phyloP scores from a whole-genome alignment of 805 yeast species.

The Saccharomycopsis synnaedendra region DNA sequence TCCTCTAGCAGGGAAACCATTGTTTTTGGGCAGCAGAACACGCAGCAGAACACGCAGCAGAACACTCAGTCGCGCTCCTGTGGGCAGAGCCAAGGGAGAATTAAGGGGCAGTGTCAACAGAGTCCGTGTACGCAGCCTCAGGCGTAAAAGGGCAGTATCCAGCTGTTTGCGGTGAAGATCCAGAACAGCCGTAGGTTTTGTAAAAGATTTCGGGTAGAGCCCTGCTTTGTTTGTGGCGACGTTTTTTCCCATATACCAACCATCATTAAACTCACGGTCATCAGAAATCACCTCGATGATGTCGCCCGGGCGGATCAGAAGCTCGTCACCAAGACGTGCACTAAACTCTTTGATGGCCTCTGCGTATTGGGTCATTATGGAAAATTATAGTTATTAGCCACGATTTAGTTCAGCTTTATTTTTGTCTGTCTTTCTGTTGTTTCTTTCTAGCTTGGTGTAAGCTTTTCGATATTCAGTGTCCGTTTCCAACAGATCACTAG shows the following conservation, averaged over 20 bases:
- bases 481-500: neutral
- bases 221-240: conserved; percentile 67
- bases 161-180: conserved; percentile 3
- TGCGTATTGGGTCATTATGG: conserved; percentile 5
- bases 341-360: conserved; percentile 74
- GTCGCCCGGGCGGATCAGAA: conserved; percentile 72
- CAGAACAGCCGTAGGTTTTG: conserved; percentile 29
- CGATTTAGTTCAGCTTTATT: neutral
- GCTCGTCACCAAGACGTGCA: conserved; percentile 84
- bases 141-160: conserved; percentile 33
- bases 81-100: conserved; percentile 8
- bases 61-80: neutral
- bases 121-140: conserved; percentile 45
- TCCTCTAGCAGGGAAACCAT: conserved; percentile 11
- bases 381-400: neutral
- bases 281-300: conserved; percentile 81
- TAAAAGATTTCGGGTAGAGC: conserved; percentile 82
- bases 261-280: conserved; percentile 88
- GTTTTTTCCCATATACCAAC: conserved; percentile 93
- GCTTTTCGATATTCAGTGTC: neutral
- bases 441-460: neutral
- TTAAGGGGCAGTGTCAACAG: conserved; percentile 16
- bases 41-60: conserved; percentile 5
- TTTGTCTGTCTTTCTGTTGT: neutral
- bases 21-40: neutral